Evolutionary conservation across 1,139 yeast species (phyloP), one percentile per base, ranked within the genome.

Genomic region (Geotrichum histeridarum): DNA sequence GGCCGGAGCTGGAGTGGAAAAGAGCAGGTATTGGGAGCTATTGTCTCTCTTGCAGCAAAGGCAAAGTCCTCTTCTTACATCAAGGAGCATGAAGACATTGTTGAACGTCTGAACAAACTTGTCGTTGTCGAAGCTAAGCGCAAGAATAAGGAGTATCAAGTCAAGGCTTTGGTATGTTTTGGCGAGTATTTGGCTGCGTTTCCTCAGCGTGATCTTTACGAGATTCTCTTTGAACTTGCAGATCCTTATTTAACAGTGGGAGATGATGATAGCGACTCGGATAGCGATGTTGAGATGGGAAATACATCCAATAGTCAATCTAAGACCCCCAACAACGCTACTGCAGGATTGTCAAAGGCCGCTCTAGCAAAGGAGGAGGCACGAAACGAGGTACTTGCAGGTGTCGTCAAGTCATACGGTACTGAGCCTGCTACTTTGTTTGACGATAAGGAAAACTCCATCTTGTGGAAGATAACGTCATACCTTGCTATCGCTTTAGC

Each of bases 1-100:
- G 97, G 97, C 0, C 80, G 93, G 58, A 80, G 94, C 8, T 93
- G 96, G 95, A 78, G 78, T 17, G 98, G 98, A 8, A 93, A 93
- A 65, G 96, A 89, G 60, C 70, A 76, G 42, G 78, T 93, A 1
- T 73, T 89, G 33, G 82, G 80, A 43, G 89, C 96, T 0, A 70
- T 91, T 50, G 85, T 88, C 0, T 73, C 81, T 0, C 74, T 86
- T 41, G 80, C 80, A 59, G 75, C 80, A 11, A 70, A 74, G 49
- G 61, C 60, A 4, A 51, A 18, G 38, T 32, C 0, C 72, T 65
- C 56, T 8, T 17, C 12, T 12, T 45, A 1, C 22, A 39, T 53
- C 49, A 44, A 46, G 0, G 55, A 60, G 0, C 62, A 75, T 46
- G 64, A 60, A 1, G 68, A 66, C 0, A 57, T 77, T 38, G 63